Percentiles rank a stretch among this genome's conserved stretches.
These are phyloP conservation scores for Tricholoma furcatifolium DNA, from an alignment of 768 basidiomycete species.

Conservation along the genomic window DNA sequence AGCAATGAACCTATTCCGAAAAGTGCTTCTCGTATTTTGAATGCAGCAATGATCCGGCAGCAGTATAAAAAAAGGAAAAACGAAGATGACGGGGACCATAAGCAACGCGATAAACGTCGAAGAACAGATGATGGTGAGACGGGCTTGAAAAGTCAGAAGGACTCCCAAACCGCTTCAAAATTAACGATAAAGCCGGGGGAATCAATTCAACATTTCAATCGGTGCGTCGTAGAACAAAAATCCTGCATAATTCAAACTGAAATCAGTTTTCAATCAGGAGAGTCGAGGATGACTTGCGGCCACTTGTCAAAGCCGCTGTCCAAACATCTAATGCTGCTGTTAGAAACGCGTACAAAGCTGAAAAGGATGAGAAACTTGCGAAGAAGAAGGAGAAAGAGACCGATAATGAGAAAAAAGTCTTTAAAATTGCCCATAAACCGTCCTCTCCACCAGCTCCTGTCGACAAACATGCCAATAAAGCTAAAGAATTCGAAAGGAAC, in stretches of 20 bases:
- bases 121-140: slow-evolving; percentile 22
- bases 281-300: slow-evolving; percentile 71
- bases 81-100: slow-evolving; percentile 25
- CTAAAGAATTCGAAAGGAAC: slow-evolving; percentile 48
- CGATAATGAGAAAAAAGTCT: slow-evolving; percentile 15
- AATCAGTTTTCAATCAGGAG: slow-evolving; percentile 41
- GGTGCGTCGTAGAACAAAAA: slow-evolving; percentile 37
- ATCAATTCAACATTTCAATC: slow-evolving; percentile 74
- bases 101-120: slow-evolving; percentile 29
- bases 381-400: slow-evolving; percentile 20
- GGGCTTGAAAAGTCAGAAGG: slow-evolving; percentile 20
- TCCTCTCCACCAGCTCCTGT: slow-evolving; percentile 6
- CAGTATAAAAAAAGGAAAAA: slow-evolving; percentile 50
- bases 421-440: slow-evolving; percentile 10
- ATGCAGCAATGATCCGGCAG: slow-evolving; percentile 57
- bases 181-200: slow-evolving; percentile 64
- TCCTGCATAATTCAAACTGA: background rate
- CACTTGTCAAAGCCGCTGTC: slow-evolving; percentile 59
- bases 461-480: slow-evolving; percentile 25
- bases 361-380: slow-evolving; percentile 29
- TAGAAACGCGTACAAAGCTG: slow-evolving; percentile 43
- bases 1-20: slow-evolving; percentile 67
- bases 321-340: slow-evolving; percentile 51
- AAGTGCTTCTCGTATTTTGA: slow-evolving; percentile 60
- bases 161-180: slow-evolving; percentile 17